These are phyloP conservation scores for Fusarium piperis DNA, from an alignment of 2,329 filamentous ascomycete species.

Conservation along the genomic window DNA sequence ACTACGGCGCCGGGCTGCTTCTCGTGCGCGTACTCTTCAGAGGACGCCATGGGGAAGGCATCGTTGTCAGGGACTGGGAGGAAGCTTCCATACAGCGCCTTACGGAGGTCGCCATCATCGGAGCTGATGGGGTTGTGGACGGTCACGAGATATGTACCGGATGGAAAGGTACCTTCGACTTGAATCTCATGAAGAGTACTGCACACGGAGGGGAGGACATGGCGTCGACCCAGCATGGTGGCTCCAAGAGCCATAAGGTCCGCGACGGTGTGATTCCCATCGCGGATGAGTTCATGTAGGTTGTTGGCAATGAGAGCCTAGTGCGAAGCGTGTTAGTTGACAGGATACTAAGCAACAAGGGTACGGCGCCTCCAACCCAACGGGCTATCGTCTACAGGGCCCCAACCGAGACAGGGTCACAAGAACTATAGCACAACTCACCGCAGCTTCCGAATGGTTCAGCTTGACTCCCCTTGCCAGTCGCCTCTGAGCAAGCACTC, in stretches of 20 bases:
- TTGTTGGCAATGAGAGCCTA: slow-evolving; percentile 86
- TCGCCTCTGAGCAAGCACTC: slow-evolving; percentile 85
- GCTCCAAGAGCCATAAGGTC: slow-evolving; percentile 93
- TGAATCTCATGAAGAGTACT: slow-evolving; percentile 84
- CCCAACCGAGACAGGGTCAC: background rate
- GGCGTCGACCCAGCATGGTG: slow-evolving; percentile 91
- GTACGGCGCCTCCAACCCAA: background rate
- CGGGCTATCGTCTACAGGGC: background rate
- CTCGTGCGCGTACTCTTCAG: slow-evolving; percentile 71
- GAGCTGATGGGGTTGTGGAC: slow-evolving; percentile 89
- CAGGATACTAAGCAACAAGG: background rate
- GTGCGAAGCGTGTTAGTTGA: slow-evolving; percentile 9
- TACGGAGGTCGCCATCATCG: slow-evolving; percentile 86
- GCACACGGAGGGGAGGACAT: slow-evolving; percentile 86
- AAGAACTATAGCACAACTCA: slow-evolving; percentile 50
- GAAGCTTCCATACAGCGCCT: slow-evolving; percentile 91
- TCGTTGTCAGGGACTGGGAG: slow-evolving; percentile 78
- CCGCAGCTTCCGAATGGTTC: slow-evolving; percentile 89
- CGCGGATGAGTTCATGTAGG: slow-evolving; percentile 94
- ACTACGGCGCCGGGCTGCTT: slow-evolving; percentile 84
- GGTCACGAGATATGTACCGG: slow-evolving; percentile 92
- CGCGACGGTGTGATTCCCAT: slow-evolving; percentile 91
- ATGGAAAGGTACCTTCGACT: slow-evolving; percentile 92
- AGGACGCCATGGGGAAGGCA: slow-evolving; percentile 72
- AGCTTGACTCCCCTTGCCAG: slow-evolving; percentile 88